phyloP scores from a whole-genome alignment of 78 protist species.

The Dictyostelium discoideum region dicty_2.7 NC_007088.5:7123501-7124000 shows the following conservation, averaged over 20 bases:
- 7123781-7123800: no score
- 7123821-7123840: no score
- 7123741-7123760: background rate
- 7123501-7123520: no score
- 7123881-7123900: constrained; percentile 55
- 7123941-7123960: constrained; percentile 66
- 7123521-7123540: no score
- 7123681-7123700: background rate
- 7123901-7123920: constrained; percentile 22
- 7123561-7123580: background rate
- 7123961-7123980: constrained; percentile 58
- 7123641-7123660: background rate
- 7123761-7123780: background rate
- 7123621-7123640: background rate
- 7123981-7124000: constrained; percentile 55
- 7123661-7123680: background rate
- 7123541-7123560: background rate
- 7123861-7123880: constrained; percentile 28
- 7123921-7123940: constrained; percentile 73
- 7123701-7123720: background rate
- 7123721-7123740: background rate
- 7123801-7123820: no score
- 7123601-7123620: background rate
- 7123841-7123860: no score
- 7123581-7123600: background rate